A percentile compares a stretch with the other conserved stretches of the same genome.
phyloP scores from a whole-genome alignment of 177 flowering plant genomes.

The Vitis hybrid region DNA sequence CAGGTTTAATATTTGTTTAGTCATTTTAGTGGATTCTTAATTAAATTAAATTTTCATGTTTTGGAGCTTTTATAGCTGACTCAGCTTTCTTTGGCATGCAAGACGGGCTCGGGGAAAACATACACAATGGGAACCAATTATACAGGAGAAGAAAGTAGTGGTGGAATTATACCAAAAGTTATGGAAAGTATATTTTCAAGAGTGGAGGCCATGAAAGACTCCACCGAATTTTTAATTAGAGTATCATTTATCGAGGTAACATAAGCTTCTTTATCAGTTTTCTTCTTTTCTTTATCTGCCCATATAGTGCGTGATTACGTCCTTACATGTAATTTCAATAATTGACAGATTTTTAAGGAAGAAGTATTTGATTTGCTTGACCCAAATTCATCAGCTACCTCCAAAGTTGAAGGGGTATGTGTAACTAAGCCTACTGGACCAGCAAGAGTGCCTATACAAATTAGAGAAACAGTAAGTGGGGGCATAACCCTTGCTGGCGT shows the following conservation, averaged over 20 bases:
- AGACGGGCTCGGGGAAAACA: constrained; percentile 99
- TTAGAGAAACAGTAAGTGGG: constrained; percentile 83
- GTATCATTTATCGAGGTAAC: constrained; percentile 95
- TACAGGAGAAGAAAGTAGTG: constrained; percentile 51
- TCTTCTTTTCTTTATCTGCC: neutral
- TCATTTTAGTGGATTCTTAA: neutral
- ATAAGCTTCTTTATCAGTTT: neutral
- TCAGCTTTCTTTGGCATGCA: constrained; percentile 1
- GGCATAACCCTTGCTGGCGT: constrained; percentile 95
- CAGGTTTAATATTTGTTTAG: constrained; percentile 46
- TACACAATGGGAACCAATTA: constrained; percentile 97
- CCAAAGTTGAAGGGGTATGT: constrained; percentile 42
- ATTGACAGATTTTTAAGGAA: constrained; percentile 86
- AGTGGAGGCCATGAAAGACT: constrained; percentile 48
- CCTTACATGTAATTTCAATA: neutral
- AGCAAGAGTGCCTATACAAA: constrained; percentile 84
- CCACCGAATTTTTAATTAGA: constrained; percentile 67
- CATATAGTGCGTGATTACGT: neutral
- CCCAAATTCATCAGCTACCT: constrained; percentile 23
- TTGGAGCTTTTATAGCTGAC: neutral
- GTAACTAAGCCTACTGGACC: constrained; percentile 46
- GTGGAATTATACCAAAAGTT: constrained; percentile 82
- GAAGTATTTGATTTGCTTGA: constrained; percentile 92
- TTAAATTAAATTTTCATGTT: neutral
- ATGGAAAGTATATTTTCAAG: constrained; percentile 76